Evolutionary conservation across 371 early-diverging fungal species (phyloP), one percentile per base, ranked within the genome.

Genomic region (Mortierella polycephala): DNA sequence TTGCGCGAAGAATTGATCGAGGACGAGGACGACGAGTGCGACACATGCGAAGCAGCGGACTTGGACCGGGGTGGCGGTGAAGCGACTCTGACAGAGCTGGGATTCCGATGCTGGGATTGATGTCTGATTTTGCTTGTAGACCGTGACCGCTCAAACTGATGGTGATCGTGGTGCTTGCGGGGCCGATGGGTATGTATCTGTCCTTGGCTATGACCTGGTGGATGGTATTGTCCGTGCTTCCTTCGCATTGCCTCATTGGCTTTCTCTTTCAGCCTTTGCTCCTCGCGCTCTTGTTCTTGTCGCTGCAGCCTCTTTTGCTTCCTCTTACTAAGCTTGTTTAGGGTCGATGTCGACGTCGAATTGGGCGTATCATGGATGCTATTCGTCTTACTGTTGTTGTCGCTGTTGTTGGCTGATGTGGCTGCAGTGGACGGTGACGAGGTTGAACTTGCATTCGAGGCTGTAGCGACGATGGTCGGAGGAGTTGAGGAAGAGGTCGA

Each of bases 171-270:
- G 5, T 59, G 51, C 0, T 54, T 60, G 2, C 55, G 77, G 8
- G 40, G 9, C 16, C 72, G 67, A 50, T 76, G 77, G 8, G 71
- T 76, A 55, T 76, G 72, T 18, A 76, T 63, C 54, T 56, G 60
- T 0, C 71, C 77, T 18, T 66, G 72, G 16, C 57, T 62, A 16
- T 70, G 75, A 3, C 77, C 77, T 11, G 77, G 77, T 11, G 77
- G 71, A 46, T 57, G 71, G 53, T 71, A 71, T 18, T 76, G 68
- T 20, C 77, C 77, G 45, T 76, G 77, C 30, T 76, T 76, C 39
- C 56, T 59, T 16, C 77, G 71, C 23, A 76, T 51, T 12, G 77
- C 77, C 62, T 76, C 77, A 20, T 62, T 60, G 23, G 77, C 71
- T 44, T 67, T 56, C 20, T 71, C 68, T 49, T 71, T 71, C 2